These are phyloP conservation scores for Linum usitatissimum DNA, from an alignment of 345 rosid species.

Conservation along the genomic window DNA sequence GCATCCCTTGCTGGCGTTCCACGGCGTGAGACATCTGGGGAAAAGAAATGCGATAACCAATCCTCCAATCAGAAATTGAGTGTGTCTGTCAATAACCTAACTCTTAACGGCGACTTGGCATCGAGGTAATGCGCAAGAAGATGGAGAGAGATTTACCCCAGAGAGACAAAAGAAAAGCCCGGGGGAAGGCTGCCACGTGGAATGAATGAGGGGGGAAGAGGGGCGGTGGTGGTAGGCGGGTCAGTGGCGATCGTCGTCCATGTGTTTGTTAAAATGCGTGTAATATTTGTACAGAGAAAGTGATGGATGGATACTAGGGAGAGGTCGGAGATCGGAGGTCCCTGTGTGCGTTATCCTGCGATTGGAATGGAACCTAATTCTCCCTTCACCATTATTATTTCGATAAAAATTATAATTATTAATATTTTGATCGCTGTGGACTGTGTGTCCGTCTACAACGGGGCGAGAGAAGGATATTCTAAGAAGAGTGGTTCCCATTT, in stretches of 20 bases:
- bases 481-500: too few relatives aligned
- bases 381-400: too few relatives aligned
- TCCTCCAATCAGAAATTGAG: not conserved
- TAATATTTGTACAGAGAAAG: too few relatives aligned
- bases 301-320: too few relatives aligned
- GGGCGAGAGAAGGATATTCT: too few relatives aligned
- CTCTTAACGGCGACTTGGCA: not conserved
- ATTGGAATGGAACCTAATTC: too few relatives aligned
- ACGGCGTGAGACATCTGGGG: slow-evolving; percentile 18
- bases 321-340: too few relatives aligned
- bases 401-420: too few relatives aligned
- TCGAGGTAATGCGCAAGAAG: not conserved
- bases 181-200: not conserved
- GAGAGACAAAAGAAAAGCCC: not conserved
- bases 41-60: not conserved
- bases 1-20: slow-evolving; percentile 17
- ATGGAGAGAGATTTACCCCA: not conserved
- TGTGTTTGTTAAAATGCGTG: not conserved
- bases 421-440: too few relatives aligned
- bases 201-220: not conserved
- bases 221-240: not conserved
- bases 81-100: not conserved
- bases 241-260: not conserved
- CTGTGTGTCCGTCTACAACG: too few relatives aligned
- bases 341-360: too few relatives aligned